Conservation (phyloP, 352 stramenopile species). For the Phytophthora pisi region DNA sequence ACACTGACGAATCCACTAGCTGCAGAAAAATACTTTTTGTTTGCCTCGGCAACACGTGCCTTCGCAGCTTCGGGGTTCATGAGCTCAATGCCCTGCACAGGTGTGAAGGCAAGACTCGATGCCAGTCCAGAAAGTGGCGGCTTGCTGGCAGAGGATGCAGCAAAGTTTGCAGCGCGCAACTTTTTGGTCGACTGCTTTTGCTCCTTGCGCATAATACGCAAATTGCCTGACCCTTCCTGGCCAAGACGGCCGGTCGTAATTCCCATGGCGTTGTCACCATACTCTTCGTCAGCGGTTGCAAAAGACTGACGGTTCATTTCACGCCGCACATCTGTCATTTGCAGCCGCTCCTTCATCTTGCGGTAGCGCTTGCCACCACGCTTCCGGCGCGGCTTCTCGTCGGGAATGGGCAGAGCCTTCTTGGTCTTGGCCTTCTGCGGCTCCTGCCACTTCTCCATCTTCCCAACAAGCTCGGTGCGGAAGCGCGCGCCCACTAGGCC, state of each 20-base stretch:
- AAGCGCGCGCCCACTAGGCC: constrained; percentile 85
- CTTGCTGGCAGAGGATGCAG: constrained; percentile 47
- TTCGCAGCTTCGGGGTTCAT: constrained; percentile 97
- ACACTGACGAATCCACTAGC: constrained; percentile 96
- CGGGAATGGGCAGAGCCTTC: constrained; percentile 96
- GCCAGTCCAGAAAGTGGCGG: constrained; percentile 88
- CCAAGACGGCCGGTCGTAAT: constrained; percentile 93
- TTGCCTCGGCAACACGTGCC: constrained; percentile 91
- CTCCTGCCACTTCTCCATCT: constrained; percentile 98
- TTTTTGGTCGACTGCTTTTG: constrained; percentile 93
- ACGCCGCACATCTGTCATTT: constrained; percentile 98
- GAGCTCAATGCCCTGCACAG: constrained; percentile 96
- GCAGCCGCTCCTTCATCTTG: constrained; percentile 97
- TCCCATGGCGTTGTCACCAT: constrained; percentile 99
- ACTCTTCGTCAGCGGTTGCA: constrained; percentile 93
- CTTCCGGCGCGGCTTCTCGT: constrained; percentile 96
- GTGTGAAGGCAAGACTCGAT: constrained; percentile 97
- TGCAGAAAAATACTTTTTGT: constrained; percentile 98
- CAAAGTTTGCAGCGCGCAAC: constrained; percentile 90
- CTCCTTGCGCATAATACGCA: constrained; percentile 91
- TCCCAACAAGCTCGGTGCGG: constrained; percentile 89
- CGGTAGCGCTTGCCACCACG: constrained; percentile 93
- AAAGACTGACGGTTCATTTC: constrained; percentile 97
- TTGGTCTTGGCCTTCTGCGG: constrained; percentile 96
- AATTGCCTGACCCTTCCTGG: constrained; percentile 85